Conservation (phyloP, 2,329 filamentous ascomycete genomes). For the Paraphoma chrysanthemicola region DNA sequence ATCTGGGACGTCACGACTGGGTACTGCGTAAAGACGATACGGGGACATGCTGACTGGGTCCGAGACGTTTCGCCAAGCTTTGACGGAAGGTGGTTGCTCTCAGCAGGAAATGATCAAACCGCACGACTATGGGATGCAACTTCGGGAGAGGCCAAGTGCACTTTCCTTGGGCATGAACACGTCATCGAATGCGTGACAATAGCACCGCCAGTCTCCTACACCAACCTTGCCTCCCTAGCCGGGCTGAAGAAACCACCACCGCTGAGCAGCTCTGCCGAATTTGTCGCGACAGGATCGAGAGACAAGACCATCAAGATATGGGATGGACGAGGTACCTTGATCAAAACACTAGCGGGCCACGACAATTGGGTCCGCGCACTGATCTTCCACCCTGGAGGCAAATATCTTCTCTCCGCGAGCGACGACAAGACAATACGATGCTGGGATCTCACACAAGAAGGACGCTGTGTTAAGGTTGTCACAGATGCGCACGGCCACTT, state of each 20-base stretch:
- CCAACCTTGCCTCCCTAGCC: constrained; percentile 77
- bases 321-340: constrained; percentile 82
- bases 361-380: constrained; percentile 92
- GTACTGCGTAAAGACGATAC: constrained; percentile 89
- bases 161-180: constrained; percentile 86
- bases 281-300: constrained; percentile 84
- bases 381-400: constrained; percentile 89
- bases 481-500: constrained; percentile 83
- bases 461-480: constrained; percentile 85
- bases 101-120: constrained; percentile 82
- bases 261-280: constrained; percentile 78
- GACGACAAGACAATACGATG: constrained; percentile 93
- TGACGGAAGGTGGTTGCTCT: constrained; percentile 84
- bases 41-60: constrained; percentile 90
- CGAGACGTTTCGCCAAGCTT: constrained; percentile 82
- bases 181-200: constrained; percentile 85
- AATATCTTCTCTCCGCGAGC: constrained; percentile 82
- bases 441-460: constrained; percentile 92
- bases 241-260: constrained; percentile 84
- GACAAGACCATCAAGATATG: constrained; percentile 92
- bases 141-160: constrained; percentile 76
- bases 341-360: constrained; percentile 85
- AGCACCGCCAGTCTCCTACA: constrained; percentile 79
- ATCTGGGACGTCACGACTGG: constrained; percentile 95
- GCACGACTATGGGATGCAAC: constrained; percentile 85